Evolutionary conservation across 169 alveolate species (phyloP).

Genomic region (Eimeria tenella): DNA sequence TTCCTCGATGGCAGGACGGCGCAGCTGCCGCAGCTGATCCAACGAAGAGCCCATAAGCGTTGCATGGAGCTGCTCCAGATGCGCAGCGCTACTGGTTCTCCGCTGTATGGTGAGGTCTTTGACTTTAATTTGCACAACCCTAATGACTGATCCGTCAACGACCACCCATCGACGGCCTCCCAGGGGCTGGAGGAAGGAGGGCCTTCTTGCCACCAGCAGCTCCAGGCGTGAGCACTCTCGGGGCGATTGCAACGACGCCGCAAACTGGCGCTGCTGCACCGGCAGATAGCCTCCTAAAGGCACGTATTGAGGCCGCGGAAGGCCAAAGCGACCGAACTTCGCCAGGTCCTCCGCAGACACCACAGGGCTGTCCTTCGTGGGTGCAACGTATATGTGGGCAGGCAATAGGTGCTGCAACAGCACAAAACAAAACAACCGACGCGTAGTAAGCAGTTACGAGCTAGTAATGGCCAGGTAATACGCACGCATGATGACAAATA

Average conservation of each 20-base stretch:
- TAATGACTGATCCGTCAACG: slow-evolving; percentile 64
- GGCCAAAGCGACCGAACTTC: slow-evolving; percentile 6
- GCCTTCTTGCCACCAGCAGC: slow-evolving; percentile 68
- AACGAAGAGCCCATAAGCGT: slow-evolving; percentile 13
- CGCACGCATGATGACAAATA: too few species aligned
- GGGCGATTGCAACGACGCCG: slow-evolving; percentile 47
- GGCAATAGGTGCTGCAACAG: slow-evolving; percentile 50
- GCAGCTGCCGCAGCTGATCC: slow-evolving; percentile 42
- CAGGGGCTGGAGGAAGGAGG: slow-evolving; percentile 65
- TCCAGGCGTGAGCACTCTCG: slow-evolving; percentile 38
- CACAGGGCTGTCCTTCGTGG: slow-evolving; percentile 12
- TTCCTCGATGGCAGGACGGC: background rate
- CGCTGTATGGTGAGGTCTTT: background rate
- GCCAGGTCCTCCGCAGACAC: slow-evolving; percentile 39
- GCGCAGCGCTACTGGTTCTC: background rate
- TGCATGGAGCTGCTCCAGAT: slow-evolving; percentile 1
- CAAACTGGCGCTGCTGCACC: slow-evolving; percentile 46
- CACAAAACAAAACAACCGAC: background rate
- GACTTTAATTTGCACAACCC: slow-evolving; percentile 63
- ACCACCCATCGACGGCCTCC: slow-evolving; percentile 79
- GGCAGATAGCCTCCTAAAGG: slow-evolving; percentile 65
- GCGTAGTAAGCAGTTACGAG: background rate
- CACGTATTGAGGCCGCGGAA: slow-evolving; percentile 59
- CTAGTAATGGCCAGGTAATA: too few species aligned
- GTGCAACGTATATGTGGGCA: slow-evolving; percentile 25